Evolutionary conservation across 2,329 filamentous ascomycete genomes (phyloP).

Genomic region (Trichoderma hamatum): DNA sequence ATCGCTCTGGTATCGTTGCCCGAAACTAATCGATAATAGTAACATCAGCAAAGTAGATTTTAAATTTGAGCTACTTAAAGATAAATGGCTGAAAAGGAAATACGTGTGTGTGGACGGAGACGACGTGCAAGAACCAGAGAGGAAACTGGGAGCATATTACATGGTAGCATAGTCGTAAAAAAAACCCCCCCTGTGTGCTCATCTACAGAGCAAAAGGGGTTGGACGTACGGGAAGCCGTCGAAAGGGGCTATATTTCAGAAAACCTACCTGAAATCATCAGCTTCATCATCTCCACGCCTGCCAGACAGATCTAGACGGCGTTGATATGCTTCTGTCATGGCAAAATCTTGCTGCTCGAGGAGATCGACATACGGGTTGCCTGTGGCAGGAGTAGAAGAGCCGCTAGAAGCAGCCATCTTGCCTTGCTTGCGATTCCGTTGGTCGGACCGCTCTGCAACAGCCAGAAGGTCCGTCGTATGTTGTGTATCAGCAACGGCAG

Average conservation of each 20-base stretch:
- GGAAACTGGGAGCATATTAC: background rate
- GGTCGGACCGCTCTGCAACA: background rate
- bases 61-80: background rate
- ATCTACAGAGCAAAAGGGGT: background rate
- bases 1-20: constrained; percentile 41
- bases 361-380: constrained; percentile 38
- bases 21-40: constrained; percentile 34
- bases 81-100: background rate
- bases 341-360: constrained; percentile 39
- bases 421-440: background rate
- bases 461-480: background rate
- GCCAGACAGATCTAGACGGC: constrained; percentile 33
- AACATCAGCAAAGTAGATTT: constrained; percentile 6
- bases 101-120: background rate
- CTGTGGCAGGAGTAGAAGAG: constrained; percentile 30
- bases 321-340: constrained; percentile 38
- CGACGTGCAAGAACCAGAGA: background rate
- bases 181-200: background rate
- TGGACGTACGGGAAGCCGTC: constrained; percentile 11
- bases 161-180: background rate
- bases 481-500: background rate
- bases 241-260: constrained; percentile 13
- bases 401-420: background rate
- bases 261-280: constrained; percentile 40
- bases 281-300: constrained; percentile 32